phyloP scores from a whole-genome alignment of 768 basidiomycete species.

The Lenzites betulinus region DNA sequence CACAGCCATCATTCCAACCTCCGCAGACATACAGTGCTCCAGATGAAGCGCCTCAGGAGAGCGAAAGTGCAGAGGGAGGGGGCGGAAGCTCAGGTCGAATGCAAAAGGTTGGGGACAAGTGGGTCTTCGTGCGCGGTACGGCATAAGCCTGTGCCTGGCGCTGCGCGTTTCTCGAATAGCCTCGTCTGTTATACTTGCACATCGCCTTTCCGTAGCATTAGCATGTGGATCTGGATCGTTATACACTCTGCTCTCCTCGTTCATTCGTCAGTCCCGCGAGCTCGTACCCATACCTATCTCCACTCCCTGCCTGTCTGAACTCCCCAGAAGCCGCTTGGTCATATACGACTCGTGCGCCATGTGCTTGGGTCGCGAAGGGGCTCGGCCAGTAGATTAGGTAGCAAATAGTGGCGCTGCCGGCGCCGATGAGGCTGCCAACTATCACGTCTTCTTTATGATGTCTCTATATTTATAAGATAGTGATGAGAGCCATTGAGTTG shows the following conservation, averaged over 20 bases:
- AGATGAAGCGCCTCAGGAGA: neutral
- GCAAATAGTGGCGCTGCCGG: slow-evolving; percentile 47
- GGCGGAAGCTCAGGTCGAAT: slow-evolving; percentile 41
- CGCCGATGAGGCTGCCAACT: slow-evolving; percentile 61
- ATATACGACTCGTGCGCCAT: slow-evolving; percentile 48
- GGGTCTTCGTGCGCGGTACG: slow-evolving; percentile 60
- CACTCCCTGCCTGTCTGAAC: slow-evolving; percentile 16
- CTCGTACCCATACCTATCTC: slow-evolving; percentile 44
- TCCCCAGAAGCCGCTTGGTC: slow-evolving; percentile 25
- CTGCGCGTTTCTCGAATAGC: neutral
- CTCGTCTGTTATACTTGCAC: slow-evolving; percentile 5
- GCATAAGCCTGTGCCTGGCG: neutral
- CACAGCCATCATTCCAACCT: neutral
- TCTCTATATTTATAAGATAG: slow-evolving; percentile 40
- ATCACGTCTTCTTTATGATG: slow-evolving; percentile 74
- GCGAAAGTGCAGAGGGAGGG: slow-evolving; percentile 5
- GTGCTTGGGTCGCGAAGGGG: slow-evolving; percentile 46
- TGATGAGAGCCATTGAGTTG: neutral
- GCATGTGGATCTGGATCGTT: slow-evolving; percentile 8
- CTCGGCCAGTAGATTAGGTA: slow-evolving; percentile 69
- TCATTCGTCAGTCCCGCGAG: slow-evolving; percentile 35
- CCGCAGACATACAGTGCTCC: neutral
- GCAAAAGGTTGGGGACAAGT: slow-evolving; percentile 71
- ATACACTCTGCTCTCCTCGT: slow-evolving; percentile 26
- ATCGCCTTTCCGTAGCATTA: slow-evolving; percentile 8